Evolutionary conservation across 345 rosid species (phyloP).

Genomic region (Salix purpurea): DNA sequence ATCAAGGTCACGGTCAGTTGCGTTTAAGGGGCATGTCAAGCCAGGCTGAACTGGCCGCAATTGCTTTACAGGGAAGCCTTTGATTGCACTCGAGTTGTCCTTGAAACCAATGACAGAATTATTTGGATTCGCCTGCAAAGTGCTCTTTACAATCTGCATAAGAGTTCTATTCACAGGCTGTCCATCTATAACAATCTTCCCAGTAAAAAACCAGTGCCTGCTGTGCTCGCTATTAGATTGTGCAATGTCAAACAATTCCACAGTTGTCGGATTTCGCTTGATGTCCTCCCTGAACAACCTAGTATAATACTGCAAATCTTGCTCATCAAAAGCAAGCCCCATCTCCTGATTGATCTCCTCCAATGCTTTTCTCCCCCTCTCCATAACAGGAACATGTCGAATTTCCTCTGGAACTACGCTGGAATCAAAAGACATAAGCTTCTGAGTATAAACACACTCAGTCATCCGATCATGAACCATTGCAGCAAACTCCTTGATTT

Average conservation of each 20-base stretch:
- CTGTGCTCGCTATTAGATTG: slow-evolving; percentile 96
- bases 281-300: slow-evolving; percentile 68
- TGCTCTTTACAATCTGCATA: slow-evolving; percentile 94
- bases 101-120: slow-evolving; percentile 88
- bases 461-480: slow-evolving; percentile 94
- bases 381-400: slow-evolving; percentile 65
- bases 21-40: slow-evolving; percentile 47
- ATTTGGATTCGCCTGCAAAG: slow-evolving; percentile 69
- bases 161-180: slow-evolving; percentile 71
- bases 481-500: slow-evolving; percentile 58
- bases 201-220: slow-evolving; percentile 93
- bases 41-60: slow-evolving; percentile 76
- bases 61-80: slow-evolving; percentile 66
- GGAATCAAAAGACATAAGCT: slow-evolving; percentile 60
- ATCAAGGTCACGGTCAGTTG: slow-evolving; percentile 54
- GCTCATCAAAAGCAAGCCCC: slow-evolving; percentile 96
- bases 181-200: slow-evolving; percentile 83
- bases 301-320: slow-evolving; percentile 84
- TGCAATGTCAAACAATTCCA: slow-evolving; percentile 89
- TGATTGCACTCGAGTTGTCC: slow-evolving; percentile 94
- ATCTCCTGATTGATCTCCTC: slow-evolving; percentile 85
- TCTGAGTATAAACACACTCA: slow-evolving; percentile 64
- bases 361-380: slow-evolving; percentile 73
- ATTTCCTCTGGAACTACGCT: slow-evolving; percentile 73
- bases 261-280: slow-evolving; percentile 75